phyloP scores from a whole-genome alignment of 1,139 yeast genomes.

The Geotrichum histeridarum region DNA sequence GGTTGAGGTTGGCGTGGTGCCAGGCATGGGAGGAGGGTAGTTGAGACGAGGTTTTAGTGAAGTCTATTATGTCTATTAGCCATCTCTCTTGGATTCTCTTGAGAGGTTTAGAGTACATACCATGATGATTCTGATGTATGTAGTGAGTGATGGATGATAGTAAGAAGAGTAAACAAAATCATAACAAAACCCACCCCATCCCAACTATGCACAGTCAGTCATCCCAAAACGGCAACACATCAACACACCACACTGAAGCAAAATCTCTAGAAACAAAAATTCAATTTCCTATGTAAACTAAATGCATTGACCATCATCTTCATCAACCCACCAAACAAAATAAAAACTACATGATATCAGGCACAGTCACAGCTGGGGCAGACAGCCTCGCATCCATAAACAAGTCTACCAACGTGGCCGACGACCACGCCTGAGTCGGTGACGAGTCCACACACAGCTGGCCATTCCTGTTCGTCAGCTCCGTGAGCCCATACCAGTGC shows the following conservation, averaged over 20 bases:
- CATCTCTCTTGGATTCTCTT: neutral
- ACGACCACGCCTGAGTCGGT: conserved; percentile 96
- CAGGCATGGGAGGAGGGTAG: conserved; percentile 1
- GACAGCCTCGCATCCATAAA: conserved; percentile 49
- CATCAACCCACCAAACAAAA: no score
- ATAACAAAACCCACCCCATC: no score
- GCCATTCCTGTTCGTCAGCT: conserved; percentile 86
- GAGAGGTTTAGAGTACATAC: no score
- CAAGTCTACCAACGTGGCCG: conserved; percentile 77
- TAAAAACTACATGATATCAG: neutral
- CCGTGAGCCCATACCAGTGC: conserved; percentile 92
- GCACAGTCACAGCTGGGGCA: neutral
- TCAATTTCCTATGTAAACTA: neutral
- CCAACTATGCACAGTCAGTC: neutral
- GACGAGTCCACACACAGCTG: conserved; percentile 78
- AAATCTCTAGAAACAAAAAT: neutral
- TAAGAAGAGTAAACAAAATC: no score
- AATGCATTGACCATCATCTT: neutral
- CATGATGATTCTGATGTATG: neutral
- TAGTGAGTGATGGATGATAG: no score
- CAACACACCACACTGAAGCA: no score
- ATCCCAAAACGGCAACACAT: neutral
- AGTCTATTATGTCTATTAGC: neutral
- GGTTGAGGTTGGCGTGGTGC: neutral
- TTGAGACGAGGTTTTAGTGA: conserved; percentile 10